Evolutionary conservation across 2,329 filamentous ascomycete genomes (phyloP), one percentile per base, ranked within the genome.

Genomic region (Lecanosticta acicola): DNA sequence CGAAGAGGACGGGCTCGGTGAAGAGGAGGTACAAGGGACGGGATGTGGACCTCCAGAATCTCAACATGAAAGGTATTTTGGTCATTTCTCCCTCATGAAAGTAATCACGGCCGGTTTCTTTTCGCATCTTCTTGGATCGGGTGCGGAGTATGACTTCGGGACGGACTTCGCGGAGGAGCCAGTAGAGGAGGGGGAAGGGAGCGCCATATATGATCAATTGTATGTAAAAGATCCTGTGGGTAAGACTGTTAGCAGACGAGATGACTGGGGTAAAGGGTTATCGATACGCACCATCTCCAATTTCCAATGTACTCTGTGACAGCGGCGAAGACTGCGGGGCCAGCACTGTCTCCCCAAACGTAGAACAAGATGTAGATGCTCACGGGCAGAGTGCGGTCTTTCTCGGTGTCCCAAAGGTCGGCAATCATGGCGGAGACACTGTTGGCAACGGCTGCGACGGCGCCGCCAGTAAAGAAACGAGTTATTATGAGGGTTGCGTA

Each of bases 1-100:
- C 66, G 34, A 74, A 65, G 2, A 77, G 68, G 0, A 77, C 73
- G 2, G 68, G 68, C 59, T 77, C 74, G 1, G 73, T 77, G 52
- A 62, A 65, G 3, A 76, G 66, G 55, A 76, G 68, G 32, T 65
- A 64, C 11, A 61, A 35, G 0, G 68, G 67, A 8, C 66, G 54
- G 53, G 64, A 63, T 20, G 37, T 24, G 14, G 19, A 11, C 17
- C 24, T 29, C 11, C 24, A 29, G 11, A 29, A 11, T 29, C 11
- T 29, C 24, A 29, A 29, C n/a, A n/a, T 7, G 19, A 10, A 3
- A 13, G 18, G 19, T 4, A 13, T 20, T 14, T 19, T 39, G 37
- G 11, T 20, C 18, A 39, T 9, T 24, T 39, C 37, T n/a, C 37
- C 13, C 7, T 10, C 9, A 4, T 11, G 4, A 19, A 32, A 63